These are phyloP conservation scores for Senecio squalidus DNA, from an alignment of 140 eudicot species.

Conservation along the genomic window DNA sequence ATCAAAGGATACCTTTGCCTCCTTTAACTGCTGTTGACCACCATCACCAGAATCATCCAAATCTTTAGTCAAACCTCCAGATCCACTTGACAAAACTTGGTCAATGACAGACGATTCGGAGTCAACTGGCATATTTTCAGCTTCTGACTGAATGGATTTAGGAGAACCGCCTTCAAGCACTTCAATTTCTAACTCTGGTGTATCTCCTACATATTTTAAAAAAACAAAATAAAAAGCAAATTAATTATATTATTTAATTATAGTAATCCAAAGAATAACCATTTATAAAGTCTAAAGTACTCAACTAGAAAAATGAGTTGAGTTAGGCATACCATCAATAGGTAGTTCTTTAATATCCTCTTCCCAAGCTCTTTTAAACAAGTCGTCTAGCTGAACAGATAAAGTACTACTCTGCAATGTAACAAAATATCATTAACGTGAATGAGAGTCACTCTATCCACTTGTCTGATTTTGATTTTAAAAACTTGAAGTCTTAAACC, in stretches of 20 bases:
- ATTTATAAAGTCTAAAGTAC: slow-evolving; percentile 9
- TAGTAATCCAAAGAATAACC: neutral
- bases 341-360: slow-evolving; percentile 55
- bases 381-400: slow-evolving; percentile 90
- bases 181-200: slow-evolving; percentile 34
- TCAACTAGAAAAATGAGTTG: slow-evolving; percentile 4
- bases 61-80: slow-evolving; percentile 33
- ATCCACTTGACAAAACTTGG: slow-evolving; percentile 62
- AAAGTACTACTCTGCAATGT: slow-evolving; percentile 52
- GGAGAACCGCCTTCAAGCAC: slow-evolving; percentile 29
- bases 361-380: slow-evolving; percentile 96
- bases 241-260: neutral
- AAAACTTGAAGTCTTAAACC: slow-evolving; percentile 13
- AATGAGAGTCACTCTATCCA: slow-evolving; percentile 6
- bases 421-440: slow-evolving; percentile 16
- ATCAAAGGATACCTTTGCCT: slow-evolving; percentile 33
- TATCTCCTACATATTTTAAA: slow-evolving; percentile 31
- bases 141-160: slow-evolving; percentile 24
- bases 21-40: slow-evolving; percentile 50
- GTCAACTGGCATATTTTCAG: slow-evolving; percentile 25
- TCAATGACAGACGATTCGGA: slow-evolving; percentile 63
- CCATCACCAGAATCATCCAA: slow-evolving; percentile 34
- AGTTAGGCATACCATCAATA: slow-evolving; percentile 52
- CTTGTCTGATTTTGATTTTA: neutral
- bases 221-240: no score